Evolutionary conservation across 768 basidiomycete genomes (phyloP), one percentile per base, ranked within the genome.

Genomic region (Naematelia encephala): DNA sequence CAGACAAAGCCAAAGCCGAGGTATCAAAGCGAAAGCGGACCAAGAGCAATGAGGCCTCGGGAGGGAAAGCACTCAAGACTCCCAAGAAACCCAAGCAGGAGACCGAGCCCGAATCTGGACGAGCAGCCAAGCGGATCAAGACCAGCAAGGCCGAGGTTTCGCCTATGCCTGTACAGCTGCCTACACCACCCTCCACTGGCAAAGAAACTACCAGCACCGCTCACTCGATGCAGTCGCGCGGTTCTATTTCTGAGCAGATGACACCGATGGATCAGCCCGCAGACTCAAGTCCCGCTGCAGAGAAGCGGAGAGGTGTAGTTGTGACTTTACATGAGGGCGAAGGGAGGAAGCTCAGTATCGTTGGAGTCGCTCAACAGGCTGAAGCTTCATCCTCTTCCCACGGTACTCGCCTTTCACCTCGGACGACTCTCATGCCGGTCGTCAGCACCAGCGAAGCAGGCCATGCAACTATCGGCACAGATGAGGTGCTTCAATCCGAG

Each of bases 131-230:
- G 30, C 30, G 67, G 42, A 51, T 54, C 34, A 59, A 49, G 42
- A 29, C 61, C 21, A 39, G 21, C 23, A 43, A 51, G 26, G 54
- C 55, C 4, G 34, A 39, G 16, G 34, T 16, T 8, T 39, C 34
- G 34, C 34, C 34, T 16, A 39, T 43, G n/a, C 62, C 55, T 21
- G 29, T 44, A 16, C 70, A 72, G 44, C 54, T 72, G 5, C 70
- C 70, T 1, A 72, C 70, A n/a, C 70, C 70, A 14, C 70, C 70
- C 2, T 63, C 70, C 0, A 66, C 60, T 13, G 66, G 70, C n/a
- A 28, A 54, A 30, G 70, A 72, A 12, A 21, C 47, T 2, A 29
- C 52, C 23, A 22, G 30, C 11, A n/a, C n/a, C n/a, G 34, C 34
- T 29, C 23, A 52, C 2, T 25, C 26, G 16, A 13, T 8, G 8